A percentile compares a stretch with the other conserved stretches of the same genome.
phyloP scores from a whole-genome alignment of 2,329 filamentous ascomycete species.

The Curvularia eragrostidis region DNA sequence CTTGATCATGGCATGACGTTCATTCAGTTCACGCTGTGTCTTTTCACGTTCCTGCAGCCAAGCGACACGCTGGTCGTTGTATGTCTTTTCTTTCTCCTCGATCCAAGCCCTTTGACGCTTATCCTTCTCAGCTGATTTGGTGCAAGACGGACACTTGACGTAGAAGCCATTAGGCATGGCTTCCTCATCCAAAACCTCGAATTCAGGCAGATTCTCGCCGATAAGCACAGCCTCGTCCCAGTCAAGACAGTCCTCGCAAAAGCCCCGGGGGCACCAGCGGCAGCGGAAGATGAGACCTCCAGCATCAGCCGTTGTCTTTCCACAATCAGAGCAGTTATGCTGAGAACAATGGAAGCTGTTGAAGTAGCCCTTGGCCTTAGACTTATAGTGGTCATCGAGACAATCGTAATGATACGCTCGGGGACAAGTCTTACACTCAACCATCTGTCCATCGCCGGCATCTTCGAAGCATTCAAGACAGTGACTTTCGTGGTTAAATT shows the following conservation, averaged over 20 bases:
- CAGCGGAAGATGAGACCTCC: conserved; percentile 61
- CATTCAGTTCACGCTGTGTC: conserved; percentile 23
- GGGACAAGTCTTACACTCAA: conserved; percentile 61
- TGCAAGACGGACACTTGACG: conserved; percentile 59
- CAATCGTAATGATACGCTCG: conserved; percentile 62
- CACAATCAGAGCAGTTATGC: conserved; percentile 62
- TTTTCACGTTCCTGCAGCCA: conserved; percentile 31
- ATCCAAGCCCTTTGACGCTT: conserved; percentile 35
- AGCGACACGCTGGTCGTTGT: conserved; percentile 31
- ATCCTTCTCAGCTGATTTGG: conserved; percentile 23
- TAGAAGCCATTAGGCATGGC: conserved; percentile 57
- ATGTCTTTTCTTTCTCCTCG: conserved; percentile 28
- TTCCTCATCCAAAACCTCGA: conserved; percentile 57
- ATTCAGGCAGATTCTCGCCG: conserved; percentile 61
- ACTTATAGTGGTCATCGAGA: conserved; percentile 51
- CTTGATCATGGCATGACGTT: conserved; percentile 12
- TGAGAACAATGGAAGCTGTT: conserved; percentile 62
- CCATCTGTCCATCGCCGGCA: conserved; percentile 54
- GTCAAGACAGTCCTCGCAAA: conserved; percentile 66
- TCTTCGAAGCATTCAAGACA: conserved; percentile 59
- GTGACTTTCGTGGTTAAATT: conserved; percentile 57
- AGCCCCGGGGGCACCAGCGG: conserved; percentile 62
- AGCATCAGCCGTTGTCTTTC: conserved; percentile 58
- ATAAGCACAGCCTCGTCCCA: conserved; percentile 59
- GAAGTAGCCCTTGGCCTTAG: conserved; percentile 51